Base-by-base conservation (phyloP, 139 green algal genomes). In the Mesostigma viride region DNA sequence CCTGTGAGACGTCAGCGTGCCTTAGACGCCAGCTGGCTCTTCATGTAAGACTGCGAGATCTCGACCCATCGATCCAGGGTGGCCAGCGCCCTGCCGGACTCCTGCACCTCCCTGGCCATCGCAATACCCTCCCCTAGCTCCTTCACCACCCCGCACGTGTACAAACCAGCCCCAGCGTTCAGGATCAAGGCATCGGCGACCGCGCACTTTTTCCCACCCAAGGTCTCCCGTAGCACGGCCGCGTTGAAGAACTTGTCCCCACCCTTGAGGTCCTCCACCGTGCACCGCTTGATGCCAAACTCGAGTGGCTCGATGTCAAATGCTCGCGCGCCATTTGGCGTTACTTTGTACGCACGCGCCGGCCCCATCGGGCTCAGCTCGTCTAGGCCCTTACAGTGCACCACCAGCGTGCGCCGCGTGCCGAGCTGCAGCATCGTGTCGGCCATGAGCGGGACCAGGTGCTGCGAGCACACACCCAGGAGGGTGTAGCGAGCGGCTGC, bases 331-430 rank as follows among this genome's bases (percentile, higher is more conserved):
- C 30, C 31, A 48, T 35, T 8, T 1, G n/a, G 1, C 1, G 1
- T 17, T 36, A 53, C 40, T 53, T 53, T 14, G 14, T 53, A 53
- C 40, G 17, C 40, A 53, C 40, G 14, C 17, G 17, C n/a, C n/a
- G n/a, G n/a, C 0, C 84, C 90, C 83, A 96, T 89, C 56, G 93
- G 93, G 0, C 93, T 98, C 26, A 99, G 83, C 87, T 99, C 93
- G 75, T 99, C 93, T 68, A 99, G 78, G 0, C 92, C 92, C 69
- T 83, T 81, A 17, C 65, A 62, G 84, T 98, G 90, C 46, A 99
- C 93, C 60, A 99, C 89, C 64, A 99, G 81, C 35, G 91, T 87
- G 66, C 91, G 89, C 65, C 87, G 76, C 59, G 87, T 83, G 45
- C 84, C 88, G 58, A 97, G 77, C 62, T 70, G 69, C 81, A 84